Conservation (phyloP, 495 filamentous ascomycete genomes). For the Aspergillus conjunctus region DNA sequence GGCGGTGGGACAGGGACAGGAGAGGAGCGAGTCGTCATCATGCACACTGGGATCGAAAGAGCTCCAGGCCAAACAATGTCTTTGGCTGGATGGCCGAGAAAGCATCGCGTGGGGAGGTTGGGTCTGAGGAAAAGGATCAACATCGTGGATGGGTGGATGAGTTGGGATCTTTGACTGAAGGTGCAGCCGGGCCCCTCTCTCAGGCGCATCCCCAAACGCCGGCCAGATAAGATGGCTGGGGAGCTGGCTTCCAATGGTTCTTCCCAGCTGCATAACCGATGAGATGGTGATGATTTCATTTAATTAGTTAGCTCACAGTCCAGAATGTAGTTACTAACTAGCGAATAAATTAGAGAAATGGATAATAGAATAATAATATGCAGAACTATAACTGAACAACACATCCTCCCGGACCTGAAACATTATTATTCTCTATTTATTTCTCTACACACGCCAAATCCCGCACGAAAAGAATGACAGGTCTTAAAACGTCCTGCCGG, state of each 20-base stretch:
- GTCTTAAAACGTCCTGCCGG: too few species aligned
- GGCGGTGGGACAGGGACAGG: background rate
- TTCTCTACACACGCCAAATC: background rate
- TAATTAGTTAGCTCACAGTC: background rate
- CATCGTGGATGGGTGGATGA: constrained; percentile 10
- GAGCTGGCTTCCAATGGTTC: constrained; percentile 17
- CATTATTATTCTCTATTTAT: background rate
- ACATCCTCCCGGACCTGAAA: background rate
- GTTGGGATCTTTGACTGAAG: background rate
- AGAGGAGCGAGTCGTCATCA: background rate
- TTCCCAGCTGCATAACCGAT: constrained; percentile 1
- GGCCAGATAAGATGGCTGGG: constrained; percentile 19
- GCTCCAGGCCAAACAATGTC: constrained; percentile 23
- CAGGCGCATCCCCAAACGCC: constrained; percentile 24
- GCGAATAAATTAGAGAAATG: too few species aligned
- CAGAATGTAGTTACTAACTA: too few species aligned
- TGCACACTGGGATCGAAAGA: constrained; percentile 21
- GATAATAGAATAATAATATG: background rate
- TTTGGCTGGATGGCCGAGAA: constrained; percentile 3
- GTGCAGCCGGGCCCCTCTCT: constrained; percentile 12
- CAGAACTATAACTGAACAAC: background rate
- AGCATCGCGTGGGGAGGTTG: constrained; percentile 14
- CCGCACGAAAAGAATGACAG: too few species aligned
- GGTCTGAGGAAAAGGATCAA: constrained; percentile 23
- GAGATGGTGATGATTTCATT: constrained; percentile 9